Conservation (phyloP, 2,329 filamentous ascomycete species). For the Botryosphaeria dothidea region DNA sequence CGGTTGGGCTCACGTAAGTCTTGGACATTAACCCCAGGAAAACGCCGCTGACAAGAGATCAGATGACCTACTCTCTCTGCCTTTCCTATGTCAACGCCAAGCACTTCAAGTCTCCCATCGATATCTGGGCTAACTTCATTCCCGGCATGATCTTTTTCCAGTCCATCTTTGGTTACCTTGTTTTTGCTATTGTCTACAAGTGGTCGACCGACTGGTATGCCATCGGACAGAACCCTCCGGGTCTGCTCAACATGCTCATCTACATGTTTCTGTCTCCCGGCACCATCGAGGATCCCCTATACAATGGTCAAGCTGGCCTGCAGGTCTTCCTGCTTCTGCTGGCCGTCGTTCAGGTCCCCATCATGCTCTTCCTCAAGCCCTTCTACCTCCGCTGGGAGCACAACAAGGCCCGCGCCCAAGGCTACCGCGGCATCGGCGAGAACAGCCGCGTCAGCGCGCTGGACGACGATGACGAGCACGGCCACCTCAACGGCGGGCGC, state of each 20-base stretch:
- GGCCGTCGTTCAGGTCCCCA: slow-evolving; percentile 82
- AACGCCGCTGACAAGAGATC: slow-evolving; percentile 11
- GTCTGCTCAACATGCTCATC: slow-evolving; percentile 96
- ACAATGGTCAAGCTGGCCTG: slow-evolving; percentile 72
- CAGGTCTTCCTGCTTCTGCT: slow-evolving; percentile 79
- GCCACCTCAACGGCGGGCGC: slow-evolving; percentile 59
- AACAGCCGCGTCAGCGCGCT: slow-evolving; percentile 83
- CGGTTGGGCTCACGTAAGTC: slow-evolving; percentile 80
- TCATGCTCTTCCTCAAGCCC: slow-evolving; percentile 92
- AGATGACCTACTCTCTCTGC: slow-evolving; percentile 96
- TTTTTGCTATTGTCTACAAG: slow-evolving; percentile 94
- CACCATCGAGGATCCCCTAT: slow-evolving; percentile 71
- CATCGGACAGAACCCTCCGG: slow-evolving; percentile 70
- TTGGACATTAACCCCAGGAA: not conserved
- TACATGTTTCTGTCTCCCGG: slow-evolving; percentile 98
- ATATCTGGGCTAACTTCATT: slow-evolving; percentile 96
- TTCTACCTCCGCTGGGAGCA: slow-evolving; percentile 93
- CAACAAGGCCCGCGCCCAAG: slow-evolving; percentile 81
- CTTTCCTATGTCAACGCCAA: slow-evolving; percentile 90
- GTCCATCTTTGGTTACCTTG: slow-evolving; percentile 95
- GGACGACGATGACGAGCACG: slow-evolving; percentile 74
- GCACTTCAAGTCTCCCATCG: slow-evolving; percentile 92
- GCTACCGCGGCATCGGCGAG: slow-evolving; percentile 93
- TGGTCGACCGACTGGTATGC: slow-evolving; percentile 88
- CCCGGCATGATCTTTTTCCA: slow-evolving; percentile 99